Percentiles rank a stretch among this genome's conserved stretches.
Conservation (phyloP, 306 rosid species). For the Canavalia ensiformis region DNA sequence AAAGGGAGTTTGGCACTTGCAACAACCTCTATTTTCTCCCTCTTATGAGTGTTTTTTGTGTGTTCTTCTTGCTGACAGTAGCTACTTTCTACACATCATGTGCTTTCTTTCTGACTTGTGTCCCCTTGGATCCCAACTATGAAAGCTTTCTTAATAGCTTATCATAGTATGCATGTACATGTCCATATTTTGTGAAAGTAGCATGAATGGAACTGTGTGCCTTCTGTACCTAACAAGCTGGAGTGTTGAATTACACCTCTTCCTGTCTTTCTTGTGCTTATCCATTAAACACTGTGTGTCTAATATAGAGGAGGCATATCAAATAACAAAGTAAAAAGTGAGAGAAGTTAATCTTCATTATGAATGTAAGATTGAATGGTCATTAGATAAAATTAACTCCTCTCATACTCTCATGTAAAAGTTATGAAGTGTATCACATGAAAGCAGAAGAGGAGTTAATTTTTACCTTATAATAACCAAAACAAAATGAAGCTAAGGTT, state of each 20-base stretch:
- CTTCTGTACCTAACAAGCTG: slow-evolving; percentile 45
- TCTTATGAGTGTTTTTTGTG: slow-evolving; percentile 23
- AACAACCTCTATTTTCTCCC: slow-evolving; percentile 8
- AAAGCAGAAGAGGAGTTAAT: neutral
- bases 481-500: neutral
- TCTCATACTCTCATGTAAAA: neutral
- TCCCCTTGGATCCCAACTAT: slow-evolving; percentile 37
- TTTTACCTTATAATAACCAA: neutral
- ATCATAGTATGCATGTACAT: slow-evolving; percentile 40
- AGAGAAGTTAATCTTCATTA: neutral
- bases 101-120: slow-evolving; percentile 59
- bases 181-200: slow-evolving; percentile 41
- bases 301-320: neutral
- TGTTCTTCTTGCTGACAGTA: slow-evolving; percentile 38
- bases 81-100: slow-evolving; percentile 42
- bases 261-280: slow-evolving; percentile 9
- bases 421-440: neutral
- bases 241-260: neutral
- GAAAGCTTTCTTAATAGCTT: slow-evolving; percentile 23
- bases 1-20: neutral
- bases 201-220: slow-evolving; percentile 46
- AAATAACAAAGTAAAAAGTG: neutral
- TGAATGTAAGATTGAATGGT: neutral
- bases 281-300: neutral
- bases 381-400: neutral